Base-by-base conservation (phyloP, 306 rosid species). In the Trifolium repens region DNA sequence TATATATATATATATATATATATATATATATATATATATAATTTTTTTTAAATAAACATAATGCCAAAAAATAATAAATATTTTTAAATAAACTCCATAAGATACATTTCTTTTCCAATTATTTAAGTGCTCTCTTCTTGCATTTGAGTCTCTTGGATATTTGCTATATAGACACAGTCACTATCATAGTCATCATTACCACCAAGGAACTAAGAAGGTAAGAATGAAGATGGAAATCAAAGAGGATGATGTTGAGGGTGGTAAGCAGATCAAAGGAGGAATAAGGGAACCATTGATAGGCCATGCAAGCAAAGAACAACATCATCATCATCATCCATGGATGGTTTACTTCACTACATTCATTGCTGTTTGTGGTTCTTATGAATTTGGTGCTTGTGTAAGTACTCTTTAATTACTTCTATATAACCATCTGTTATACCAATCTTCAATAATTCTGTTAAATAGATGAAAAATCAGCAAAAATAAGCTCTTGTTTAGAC, bases 351-450 rank as follows among this genome's bases (percentile, higher is more conserved):
- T 92, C 47, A 80, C 80, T 58, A 94, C 97, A 42, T 64, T 90
- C 37, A 87, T 94, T 70, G 96, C 99, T 34, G 96, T 91, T 9
- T 94, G 92, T 61, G 97, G 99, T 34, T 89, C 99, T 67, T 94
- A 85, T 75, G 96, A 75, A 79, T 91, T 94, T 64, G 99, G 99
- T 72, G 65, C 85, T 67, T 94, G 99, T 76, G 97, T 94, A 86
- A 85, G 90, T 22, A 22, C 24, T 79, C 14, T 65, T 49, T 61
- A 3, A 15, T 46, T 35, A 35, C 7, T 34, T 34, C 37, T 34
- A 4, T 34, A 0, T 34, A 34, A 4, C 37, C 5, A 34, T 5
- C 0, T 35, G 7, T 35, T 35, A 35, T 35, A 35, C 39, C 39
- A 35, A 35, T 35, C 39, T 35, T 5, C 39, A 35, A 35, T 35